phyloP scores from a whole-genome alignment of 306 rosid species.

The Sesbania bispinosa region DNA sequence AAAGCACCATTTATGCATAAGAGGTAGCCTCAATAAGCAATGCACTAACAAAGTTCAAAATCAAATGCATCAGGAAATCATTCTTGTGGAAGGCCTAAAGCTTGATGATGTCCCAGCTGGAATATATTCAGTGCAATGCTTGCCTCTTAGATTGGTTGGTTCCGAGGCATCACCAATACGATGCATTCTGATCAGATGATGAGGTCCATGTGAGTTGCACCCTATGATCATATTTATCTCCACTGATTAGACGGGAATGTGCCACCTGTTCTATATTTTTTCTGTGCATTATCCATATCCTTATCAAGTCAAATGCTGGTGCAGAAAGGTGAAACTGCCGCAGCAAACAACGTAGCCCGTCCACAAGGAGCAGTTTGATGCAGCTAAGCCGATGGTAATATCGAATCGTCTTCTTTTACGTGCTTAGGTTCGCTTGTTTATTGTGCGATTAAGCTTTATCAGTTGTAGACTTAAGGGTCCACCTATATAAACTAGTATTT shows the following conservation, averaged over 20 bases:
- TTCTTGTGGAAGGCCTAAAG: slow-evolving; percentile 93
- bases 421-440: no score
- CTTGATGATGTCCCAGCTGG: slow-evolving; percentile 69
- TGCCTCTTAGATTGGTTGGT: slow-evolving; percentile 80
- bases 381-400: not conserved
- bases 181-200: slow-evolving; percentile 66
- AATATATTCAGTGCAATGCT: slow-evolving; percentile 62
- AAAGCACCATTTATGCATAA: not conserved
- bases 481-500: not conserved
- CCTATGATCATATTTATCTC: not conserved
- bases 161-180: slow-evolving; percentile 91
- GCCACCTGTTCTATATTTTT: slow-evolving; percentile 21
- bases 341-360: not conserved
- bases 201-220: not conserved
- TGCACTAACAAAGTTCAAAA: slow-evolving; percentile 12
- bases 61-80: slow-evolving; percentile 62
- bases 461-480: not conserved
- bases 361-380: slow-evolving; percentile 9
- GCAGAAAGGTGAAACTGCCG: slow-evolving; percentile 17
- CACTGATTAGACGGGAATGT: slow-evolving; percentile 1
- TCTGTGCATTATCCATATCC: not conserved
- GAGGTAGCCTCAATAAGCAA: not conserved
- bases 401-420: not conserved
- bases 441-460: no score
- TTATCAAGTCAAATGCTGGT: not conserved